Evolutionary conservation across 495 filamentous ascomycete species (phyloP).

Genomic region (Hypoxylon trugodes): DNA sequence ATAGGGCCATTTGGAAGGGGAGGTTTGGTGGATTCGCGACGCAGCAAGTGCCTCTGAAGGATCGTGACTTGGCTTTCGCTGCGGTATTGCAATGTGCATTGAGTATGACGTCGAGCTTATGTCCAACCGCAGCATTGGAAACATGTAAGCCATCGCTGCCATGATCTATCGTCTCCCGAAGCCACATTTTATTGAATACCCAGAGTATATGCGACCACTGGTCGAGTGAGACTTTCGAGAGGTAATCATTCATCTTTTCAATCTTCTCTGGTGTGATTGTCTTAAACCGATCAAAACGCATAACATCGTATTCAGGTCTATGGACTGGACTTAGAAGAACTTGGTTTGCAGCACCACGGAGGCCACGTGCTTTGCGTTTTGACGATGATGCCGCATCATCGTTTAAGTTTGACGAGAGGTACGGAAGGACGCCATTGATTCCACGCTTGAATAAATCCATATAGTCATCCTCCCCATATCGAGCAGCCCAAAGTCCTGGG

Average conservation of each 20-base stretch:
- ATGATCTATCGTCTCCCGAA: conserved; percentile 48
- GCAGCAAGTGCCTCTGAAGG: conserved; percentile 68
- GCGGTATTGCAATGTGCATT: conserved; percentile 66
- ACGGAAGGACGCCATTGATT: conserved; percentile 53
- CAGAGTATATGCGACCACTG: conserved; percentile 60
- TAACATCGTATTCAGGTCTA: conserved; percentile 59
- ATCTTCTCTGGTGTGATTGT: conserved; percentile 63
- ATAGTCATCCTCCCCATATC: conserved; percentile 56
- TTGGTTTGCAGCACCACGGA: conserved; percentile 42
- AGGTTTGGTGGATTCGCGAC: conserved; percentile 50
- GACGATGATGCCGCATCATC: conserved; percentile 7
- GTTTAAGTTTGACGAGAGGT: conserved; percentile 37
- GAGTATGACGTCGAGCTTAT: conserved; percentile 62
- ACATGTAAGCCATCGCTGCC: conserved; percentile 63
- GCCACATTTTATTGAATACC: conserved; percentile 57
- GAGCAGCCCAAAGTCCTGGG: conserved; percentile 65
- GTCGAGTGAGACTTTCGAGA: conserved; percentile 53
- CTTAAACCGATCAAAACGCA: conserved; percentile 54
- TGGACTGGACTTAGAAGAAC: conserved; percentile 63
- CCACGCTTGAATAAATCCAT: conserved; percentile 57
- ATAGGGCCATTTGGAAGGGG: too few relatives aligned
- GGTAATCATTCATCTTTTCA: conserved; percentile 62
- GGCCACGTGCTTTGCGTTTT: background rate
- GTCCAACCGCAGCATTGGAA: conserved; percentile 54
- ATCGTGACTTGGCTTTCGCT: conserved; percentile 49